Conservation (phyloP, 495 filamentous ascomycete species). For the Hypoxylon rickii region DNA sequence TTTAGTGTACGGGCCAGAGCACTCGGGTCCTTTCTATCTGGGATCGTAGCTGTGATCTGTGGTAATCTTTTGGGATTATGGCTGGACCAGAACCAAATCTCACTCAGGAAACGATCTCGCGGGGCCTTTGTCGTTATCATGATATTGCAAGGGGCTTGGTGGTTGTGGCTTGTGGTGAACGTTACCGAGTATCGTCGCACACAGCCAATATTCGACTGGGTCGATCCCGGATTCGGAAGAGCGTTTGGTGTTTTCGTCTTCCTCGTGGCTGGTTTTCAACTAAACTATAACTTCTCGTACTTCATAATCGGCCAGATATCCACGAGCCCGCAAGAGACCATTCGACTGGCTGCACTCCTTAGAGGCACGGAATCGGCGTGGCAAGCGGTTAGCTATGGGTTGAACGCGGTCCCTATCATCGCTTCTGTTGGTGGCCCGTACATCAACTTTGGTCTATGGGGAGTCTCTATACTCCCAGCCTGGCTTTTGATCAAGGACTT, state of each 20-base stretch:
- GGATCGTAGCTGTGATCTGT: slow-evolving; percentile 59
- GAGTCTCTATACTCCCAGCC: slow-evolving; percentile 57
- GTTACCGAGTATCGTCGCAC: slow-evolving; percentile 57
- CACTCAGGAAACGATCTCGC: slow-evolving; percentile 54
- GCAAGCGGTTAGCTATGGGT: slow-evolving; percentile 65
- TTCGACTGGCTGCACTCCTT: slow-evolving; percentile 64
- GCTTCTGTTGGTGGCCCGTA: slow-evolving; percentile 64
- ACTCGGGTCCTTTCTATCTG: slow-evolving; percentile 64
- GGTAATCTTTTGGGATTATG: slow-evolving; percentile 63
- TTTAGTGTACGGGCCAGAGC: slow-evolving; percentile 66
- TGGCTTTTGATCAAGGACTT: slow-evolving; percentile 62
- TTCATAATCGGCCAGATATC: slow-evolving; percentile 66
- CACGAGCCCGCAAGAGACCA: slow-evolving; percentile 57
- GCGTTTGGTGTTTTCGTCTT: slow-evolving; percentile 64
- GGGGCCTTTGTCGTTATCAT: slow-evolving; percentile 49
- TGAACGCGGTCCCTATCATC: slow-evolving; percentile 60
- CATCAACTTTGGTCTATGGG: slow-evolving; percentile 68
- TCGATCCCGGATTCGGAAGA: slow-evolving; percentile 56
- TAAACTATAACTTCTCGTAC: slow-evolving; percentile 69
- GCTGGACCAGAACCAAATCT: slow-evolving; percentile 55
- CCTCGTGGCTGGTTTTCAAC: slow-evolving; percentile 62
- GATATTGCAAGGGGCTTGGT: slow-evolving; percentile 61
- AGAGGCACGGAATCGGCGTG: slow-evolving; percentile 66
- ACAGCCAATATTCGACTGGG: slow-evolving; percentile 62
- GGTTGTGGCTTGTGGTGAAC: slow-evolving; percentile 64